phyloP scores from a whole-genome alignment of 169 alveolate genomes.

The Cryptosporidium xiaoi region DNA sequence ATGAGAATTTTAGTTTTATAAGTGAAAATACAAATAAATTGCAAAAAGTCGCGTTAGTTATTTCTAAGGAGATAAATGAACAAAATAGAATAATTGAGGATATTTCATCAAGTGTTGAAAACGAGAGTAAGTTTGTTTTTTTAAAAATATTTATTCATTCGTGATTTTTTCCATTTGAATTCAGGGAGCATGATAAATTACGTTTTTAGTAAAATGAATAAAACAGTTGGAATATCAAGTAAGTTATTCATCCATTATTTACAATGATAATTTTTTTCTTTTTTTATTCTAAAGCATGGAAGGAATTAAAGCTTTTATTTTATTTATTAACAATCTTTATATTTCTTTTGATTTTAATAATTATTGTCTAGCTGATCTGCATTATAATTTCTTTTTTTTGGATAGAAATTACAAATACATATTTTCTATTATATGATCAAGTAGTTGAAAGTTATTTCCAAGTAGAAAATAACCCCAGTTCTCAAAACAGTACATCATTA shows the following conservation, averaged over 20 bases:
- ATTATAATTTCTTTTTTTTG: background rate
- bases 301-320: constrained; percentile 35
- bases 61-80: constrained; percentile 61
- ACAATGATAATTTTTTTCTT: background rate
- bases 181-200: constrained; percentile 5
- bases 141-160: background rate
- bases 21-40: constrained; percentile 34
- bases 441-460: constrained; percentile 61
- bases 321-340: constrained; percentile 15
- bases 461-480: constrained; percentile 67
- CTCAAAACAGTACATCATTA: constrained; percentile 73
- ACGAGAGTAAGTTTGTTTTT: constrained; percentile 41
- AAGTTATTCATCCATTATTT: constrained; percentile 3
- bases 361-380: constrained; percentile 8
- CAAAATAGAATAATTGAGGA: constrained; percentile 60
- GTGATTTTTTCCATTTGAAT: background rate
- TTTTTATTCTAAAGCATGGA: constrained; percentile 40
- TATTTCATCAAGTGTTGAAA: constrained; percentile 3
- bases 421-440: constrained; percentile 64
- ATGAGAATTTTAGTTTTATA: constrained; percentile 26
- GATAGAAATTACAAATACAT: constrained; percentile 3
- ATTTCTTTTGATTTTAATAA: constrained; percentile 8
- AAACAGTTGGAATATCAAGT: constrained; percentile 54
- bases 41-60: constrained; percentile 43
- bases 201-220: constrained; percentile 38